Evolutionary conservation across 192 early-diverging fungal species (phyloP).

Genomic region (Backusella liffmaniae): DNA sequence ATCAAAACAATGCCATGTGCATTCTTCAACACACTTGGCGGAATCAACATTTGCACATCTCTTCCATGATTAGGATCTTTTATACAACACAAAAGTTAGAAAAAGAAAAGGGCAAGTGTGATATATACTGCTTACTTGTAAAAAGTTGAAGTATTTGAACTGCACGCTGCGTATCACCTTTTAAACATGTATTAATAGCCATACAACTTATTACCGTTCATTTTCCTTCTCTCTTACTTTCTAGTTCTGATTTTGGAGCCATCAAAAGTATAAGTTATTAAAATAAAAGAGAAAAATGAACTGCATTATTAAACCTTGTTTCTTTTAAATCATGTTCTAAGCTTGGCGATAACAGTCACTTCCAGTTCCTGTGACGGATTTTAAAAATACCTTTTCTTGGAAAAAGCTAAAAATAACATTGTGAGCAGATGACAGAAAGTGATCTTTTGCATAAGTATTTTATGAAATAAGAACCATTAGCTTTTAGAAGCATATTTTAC

Average conservation of each 20-base stretch:
- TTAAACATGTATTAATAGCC: background rate
- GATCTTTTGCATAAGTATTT: too few relatives aligned
- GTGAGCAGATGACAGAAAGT: too few relatives aligned
- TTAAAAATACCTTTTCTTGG: too few relatives aligned
- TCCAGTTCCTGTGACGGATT: too few relatives aligned
- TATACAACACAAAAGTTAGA: background rate
- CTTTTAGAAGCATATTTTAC: too few relatives aligned
- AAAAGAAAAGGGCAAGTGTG: background rate
- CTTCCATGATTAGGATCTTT: conserved; percentile 12
- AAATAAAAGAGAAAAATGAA: background rate
- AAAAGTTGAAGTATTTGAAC: conserved; percentile 11
- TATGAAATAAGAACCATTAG: too few relatives aligned
- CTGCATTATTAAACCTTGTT: background rate
- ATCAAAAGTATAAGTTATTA: background rate
- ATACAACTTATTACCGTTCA: too few relatives aligned
- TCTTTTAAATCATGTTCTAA: background rate
- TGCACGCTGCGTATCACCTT: conserved; percentile 10
- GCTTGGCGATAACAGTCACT: background rate
- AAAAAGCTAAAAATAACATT: too few relatives aligned
- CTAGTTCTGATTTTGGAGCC: background rate
- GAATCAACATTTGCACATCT: conserved; percentile 20
- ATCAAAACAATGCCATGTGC: conserved; percentile 30
- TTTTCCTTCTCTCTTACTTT: background rate
- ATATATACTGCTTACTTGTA: background rate
- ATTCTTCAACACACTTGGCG: conserved; percentile 11